Base-by-base conservation (phyloP, 225 moss, liverwort and hornwort species). In the Neckera pumila region DNA sequence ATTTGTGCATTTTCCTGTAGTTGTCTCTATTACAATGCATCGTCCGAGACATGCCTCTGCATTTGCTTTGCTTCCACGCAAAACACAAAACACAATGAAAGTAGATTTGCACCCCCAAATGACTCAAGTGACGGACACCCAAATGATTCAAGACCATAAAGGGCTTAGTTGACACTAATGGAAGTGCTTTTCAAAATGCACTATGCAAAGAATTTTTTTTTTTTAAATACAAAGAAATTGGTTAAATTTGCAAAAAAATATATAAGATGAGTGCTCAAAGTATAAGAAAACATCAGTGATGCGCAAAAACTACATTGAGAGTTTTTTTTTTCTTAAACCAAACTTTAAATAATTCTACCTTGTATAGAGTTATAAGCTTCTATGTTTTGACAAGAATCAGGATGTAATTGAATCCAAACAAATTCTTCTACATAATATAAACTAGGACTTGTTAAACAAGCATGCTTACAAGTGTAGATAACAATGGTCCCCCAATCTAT, bases 331-430 rank as follows among this genome's bases (percentile, higher is more conserved):
- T 3, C n/a, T 2, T 45, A 6, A 45, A 45, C 45, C 21, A 36
- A 23, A 54, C 3, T 23, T 36, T 23, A 36, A 23, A 22, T 6
- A 23, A 25, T n/a, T 0, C 0, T 26, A 0, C n/a, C 26, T 62
- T 62, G 45, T 62, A 81, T 31, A n/a, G 25, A 51, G 0, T n/a
- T 65, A 26, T 51, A 82, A 17, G 65, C 82, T 47, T 65, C 36
- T 51, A 25, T 18, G 3, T 82, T 82, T 51, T 82, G 17, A 65
- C 26, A 34, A 66, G 66, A 54, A 43, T 86, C 6, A 0, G 58
- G 79, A 79, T 86, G 79, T 34, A 86, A 58, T 27, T 86, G 86
- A 36, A 79, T 21, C 79, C 79, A 69, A 86, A 53, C 23, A 79
- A 86, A 79, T 42, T 79, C 86, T 26, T 86, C 34, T 43, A 19